Evolutionary conservation across 345 rosid genomes (phyloP).

Genomic region (Microthlaspi erraticum): DNA sequence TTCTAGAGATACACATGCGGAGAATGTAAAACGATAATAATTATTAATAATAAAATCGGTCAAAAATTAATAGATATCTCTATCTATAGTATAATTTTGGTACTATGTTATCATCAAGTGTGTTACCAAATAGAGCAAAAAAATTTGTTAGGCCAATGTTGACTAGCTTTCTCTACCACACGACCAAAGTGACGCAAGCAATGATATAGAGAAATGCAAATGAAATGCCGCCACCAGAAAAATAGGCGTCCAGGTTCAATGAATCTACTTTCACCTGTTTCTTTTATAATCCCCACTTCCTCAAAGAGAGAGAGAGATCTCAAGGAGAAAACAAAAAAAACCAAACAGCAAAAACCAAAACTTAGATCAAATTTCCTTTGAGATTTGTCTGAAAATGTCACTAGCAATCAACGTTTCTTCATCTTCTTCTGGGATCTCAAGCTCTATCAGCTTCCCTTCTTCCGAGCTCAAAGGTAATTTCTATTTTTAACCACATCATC

Average conservation of each 20-base stretch:
- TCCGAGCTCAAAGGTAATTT: conserved; percentile 54
- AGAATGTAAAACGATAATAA: too few species aligned
- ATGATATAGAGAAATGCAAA: conserved; percentile 25
- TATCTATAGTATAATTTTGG: background rate
- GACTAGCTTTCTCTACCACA: conserved; percentile 37
- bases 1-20: too few species aligned
- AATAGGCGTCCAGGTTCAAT: conserved; percentile 48
- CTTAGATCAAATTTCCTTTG: background rate
- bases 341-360: background rate
- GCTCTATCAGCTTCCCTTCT: conserved; percentile 44
- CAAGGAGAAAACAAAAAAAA: background rate
- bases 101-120: background rate
- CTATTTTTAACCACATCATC: background rate
- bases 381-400: conserved; percentile 50
- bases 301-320: conserved; percentile 13
- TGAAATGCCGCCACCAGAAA: conserved; percentile 37
- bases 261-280: conserved; percentile 38
- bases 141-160: conserved; percentile 21
- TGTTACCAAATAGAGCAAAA: conserved; percentile 7
- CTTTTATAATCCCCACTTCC: conserved; percentile 30
- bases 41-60: too few species aligned
- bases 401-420: conserved; percentile 55
- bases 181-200: conserved; percentile 43
- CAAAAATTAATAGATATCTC: too few species aligned
- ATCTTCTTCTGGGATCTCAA: conserved; percentile 45